Conservation (phyloP, 192 early-diverging fungal species). For the Borealophlyctis nickersoniae region DNA sequence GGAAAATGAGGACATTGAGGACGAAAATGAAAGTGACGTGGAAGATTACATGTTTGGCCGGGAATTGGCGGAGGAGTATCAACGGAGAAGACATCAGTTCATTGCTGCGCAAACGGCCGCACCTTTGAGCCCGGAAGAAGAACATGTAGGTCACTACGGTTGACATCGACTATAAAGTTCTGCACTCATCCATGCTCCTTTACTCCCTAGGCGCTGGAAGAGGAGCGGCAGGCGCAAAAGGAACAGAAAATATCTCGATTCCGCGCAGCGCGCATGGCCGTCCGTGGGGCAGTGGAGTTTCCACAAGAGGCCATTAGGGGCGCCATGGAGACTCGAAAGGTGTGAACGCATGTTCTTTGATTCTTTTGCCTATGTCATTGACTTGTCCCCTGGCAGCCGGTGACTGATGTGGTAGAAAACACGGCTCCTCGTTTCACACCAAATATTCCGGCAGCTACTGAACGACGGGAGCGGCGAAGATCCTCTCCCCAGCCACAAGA, state of each 20-base stretch:
- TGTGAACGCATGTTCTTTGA: no score
- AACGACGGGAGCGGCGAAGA: neutral
- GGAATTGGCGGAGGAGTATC: slow-evolving; percentile 36
- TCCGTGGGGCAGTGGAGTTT: slow-evolving; percentile 4
- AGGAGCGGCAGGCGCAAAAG: slow-evolving; percentile 10
- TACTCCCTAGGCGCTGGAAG: slow-evolving; percentile 3
- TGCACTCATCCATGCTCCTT: neutral
- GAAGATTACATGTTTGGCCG: slow-evolving; percentile 43
- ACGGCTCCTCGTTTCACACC: neutral
- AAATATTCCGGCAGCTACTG: neutral
- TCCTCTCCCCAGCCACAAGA: neutral
- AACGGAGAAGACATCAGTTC: slow-evolving; percentile 21
- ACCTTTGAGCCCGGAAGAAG: slow-evolving; percentile 15
- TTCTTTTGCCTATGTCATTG: no score
- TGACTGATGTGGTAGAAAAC: neutral
- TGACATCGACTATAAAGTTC: neutral
- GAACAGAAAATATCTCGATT: slow-evolving; percentile 23
- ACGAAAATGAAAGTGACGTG: slow-evolving; percentile 23
- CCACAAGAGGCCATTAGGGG: neutral
- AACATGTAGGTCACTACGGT: slow-evolving; percentile 1
- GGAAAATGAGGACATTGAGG: slow-evolving; percentile 22
- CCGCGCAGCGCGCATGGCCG: slow-evolving; percentile 11
- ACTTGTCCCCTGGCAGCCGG: slow-evolving; percentile 1
- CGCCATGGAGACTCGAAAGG: neutral
- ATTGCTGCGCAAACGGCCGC: slow-evolving; percentile 21